Conservation (phyloP, 2,329 filamentous ascomycete species). For the Aspergillus glaucus region DNA sequence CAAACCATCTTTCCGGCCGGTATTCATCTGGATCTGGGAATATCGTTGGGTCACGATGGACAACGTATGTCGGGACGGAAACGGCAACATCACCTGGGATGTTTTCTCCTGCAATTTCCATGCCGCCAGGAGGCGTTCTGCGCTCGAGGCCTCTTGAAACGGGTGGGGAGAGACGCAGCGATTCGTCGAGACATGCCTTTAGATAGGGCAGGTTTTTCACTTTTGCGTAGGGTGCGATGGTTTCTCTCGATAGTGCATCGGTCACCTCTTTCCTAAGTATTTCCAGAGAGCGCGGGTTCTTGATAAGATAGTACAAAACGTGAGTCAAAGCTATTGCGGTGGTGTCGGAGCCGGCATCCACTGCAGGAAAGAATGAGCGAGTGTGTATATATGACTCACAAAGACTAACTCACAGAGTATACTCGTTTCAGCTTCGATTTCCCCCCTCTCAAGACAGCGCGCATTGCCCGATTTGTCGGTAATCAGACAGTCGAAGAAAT, state of each 20-base stretch:
- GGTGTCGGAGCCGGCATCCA: constrained; percentile 6
- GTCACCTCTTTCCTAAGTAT: not conserved
- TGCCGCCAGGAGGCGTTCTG: constrained; percentile 6
- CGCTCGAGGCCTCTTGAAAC: constrained; percentile 4
- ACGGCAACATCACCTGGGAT: constrained; percentile 2
- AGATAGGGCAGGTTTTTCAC: constrained; percentile 7
- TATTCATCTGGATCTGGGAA: constrained; percentile 1
- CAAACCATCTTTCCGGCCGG: constrained; percentile 4
- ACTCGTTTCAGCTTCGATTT: not conserved
- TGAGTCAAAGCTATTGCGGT: constrained; percentile 12
- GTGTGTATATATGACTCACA: not conserved
- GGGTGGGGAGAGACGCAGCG: constrained; percentile 5
- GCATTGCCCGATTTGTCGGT: not conserved
- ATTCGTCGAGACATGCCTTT: constrained; percentile 7
- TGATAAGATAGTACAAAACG: constrained; percentile 15
- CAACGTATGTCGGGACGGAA: not conserved
- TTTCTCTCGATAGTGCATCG: not conserved
- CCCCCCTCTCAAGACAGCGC: not conserved
- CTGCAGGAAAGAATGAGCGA: not conserved
- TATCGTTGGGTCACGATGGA: not conserved
- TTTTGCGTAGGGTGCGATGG: not conserved
- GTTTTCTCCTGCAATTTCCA: constrained; percentile 3
- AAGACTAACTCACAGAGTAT: not conserved
- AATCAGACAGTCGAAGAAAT: constrained; percentile 38
- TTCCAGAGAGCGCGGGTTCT: constrained; percentile 4